Conservation (phyloP, 116 monocot species). For the Zostera marina region DNA sequence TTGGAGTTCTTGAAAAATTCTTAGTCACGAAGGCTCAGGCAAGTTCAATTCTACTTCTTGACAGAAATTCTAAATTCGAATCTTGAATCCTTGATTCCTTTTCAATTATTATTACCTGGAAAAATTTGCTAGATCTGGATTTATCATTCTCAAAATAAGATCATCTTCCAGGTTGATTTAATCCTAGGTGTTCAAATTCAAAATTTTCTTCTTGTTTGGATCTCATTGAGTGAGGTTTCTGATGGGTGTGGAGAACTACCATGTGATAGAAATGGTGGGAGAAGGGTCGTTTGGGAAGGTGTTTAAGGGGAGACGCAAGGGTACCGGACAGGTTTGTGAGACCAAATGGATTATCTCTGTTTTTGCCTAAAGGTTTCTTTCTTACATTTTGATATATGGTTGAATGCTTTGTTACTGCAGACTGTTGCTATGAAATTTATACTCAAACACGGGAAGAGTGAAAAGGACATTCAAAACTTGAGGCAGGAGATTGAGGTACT, state of each 20-base stretch:
- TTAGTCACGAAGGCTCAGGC: too few relatives aligned
- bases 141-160: too few relatives aligned
- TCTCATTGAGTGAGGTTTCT: too few relatives aligned
- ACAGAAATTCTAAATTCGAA: too few relatives aligned
- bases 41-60: too few relatives aligned
- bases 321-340: slow-evolving; percentile 53
- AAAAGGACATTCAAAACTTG: slow-evolving; percentile 86
- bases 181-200: too few relatives aligned
- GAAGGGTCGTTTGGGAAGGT: slow-evolving; percentile 97
- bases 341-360: background rate
- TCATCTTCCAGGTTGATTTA: too few relatives aligned
- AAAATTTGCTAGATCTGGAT: too few relatives aligned
- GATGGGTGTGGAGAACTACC: slow-evolving; percentile 88
- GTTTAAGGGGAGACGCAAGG: slow-evolving; percentile 84
- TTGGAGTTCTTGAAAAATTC: too few relatives aligned
- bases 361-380: background rate
- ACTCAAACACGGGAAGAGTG: slow-evolving; percentile 89
- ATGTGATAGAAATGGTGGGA: slow-evolving; percentile 74
- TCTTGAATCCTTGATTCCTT: too few relatives aligned
- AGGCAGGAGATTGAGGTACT: slow-evolving; percentile 95
- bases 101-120: too few relatives aligned
- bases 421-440: slow-evolving; percentile 98
- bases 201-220: too few relatives aligned
- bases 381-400: background rate
- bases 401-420: slow-evolving; percentile 13